Evolutionary conservation across 129 eudicot genomes (phyloP), one percentile per base, ranked within the genome.

Genomic region (Dittrichia graveolens): DNA sequence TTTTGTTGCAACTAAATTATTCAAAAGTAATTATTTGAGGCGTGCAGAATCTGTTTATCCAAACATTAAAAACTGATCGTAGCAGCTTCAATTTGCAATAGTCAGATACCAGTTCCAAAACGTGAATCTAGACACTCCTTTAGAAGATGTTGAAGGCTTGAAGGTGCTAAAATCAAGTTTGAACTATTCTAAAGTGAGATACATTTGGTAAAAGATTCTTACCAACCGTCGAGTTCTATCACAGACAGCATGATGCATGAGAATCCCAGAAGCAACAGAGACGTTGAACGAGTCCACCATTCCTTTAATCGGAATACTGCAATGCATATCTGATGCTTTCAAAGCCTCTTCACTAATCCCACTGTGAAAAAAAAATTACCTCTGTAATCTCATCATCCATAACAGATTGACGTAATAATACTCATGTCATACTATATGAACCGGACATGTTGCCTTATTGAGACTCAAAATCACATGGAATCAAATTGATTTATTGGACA

Each of bases 241-340:
- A 73, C 91, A 78, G 11, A 90, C 87, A 42, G 98, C 96, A 67
- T 94, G 97, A 71, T 94, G 96, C 98, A 94, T 90, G 2, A 94
- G 91, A 65, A 94, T 74, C 61, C 98, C 98, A 49, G 98, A 93
- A 78, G 98, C 98, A 73, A 90, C 98, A 13, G 98, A 94, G 65
- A 94, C 96, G 44, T 90, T 94, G 67, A 94, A 94, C 0, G 97
- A 94, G 78, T 94, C 98, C 65, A 90, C 98, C 98, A 94, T 94
- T 69, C 98, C 98, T 69, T 76, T 83, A 97, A 94, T 90, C 40
- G 98, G 97, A 63, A 94, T 94, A 79, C 91, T 83, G 75, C 97
- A 94, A 70, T 86, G 96, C 75, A 94, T 57, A 75, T 94, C 96
- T 1, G 98, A 90, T 69, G 84, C 58, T 69, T 75, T 85, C 71